Percentiles rank a stretch among this genome's conserved stretches.
Conservation (phyloP, 371 early-diverging fungal species). For the Entomophthora muscae region DNA sequence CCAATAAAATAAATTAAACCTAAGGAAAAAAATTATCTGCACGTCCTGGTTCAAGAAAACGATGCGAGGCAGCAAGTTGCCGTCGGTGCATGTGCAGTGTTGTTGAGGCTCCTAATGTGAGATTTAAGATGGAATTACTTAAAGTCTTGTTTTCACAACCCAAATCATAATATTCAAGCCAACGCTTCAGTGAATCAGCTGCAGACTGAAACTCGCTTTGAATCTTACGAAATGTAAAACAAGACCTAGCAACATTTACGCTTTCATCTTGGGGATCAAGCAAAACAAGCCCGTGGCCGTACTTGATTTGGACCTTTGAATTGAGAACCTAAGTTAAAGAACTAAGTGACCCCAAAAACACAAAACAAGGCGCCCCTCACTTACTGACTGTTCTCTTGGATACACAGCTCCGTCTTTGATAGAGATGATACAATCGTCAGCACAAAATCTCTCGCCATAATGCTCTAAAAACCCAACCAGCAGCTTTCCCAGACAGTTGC, state of each 20-base stretch:
- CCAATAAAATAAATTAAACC: too few species aligned
- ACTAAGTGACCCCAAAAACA: not conserved
- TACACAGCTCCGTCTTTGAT: slow-evolving; percentile 38
- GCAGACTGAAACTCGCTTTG: not conserved
- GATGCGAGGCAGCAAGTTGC: not conserved
- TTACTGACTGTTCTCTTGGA: not conserved
- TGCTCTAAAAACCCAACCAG: slow-evolving; percentile 88
- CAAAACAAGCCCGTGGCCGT: not conserved
- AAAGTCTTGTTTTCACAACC: not conserved
- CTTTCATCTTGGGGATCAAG: slow-evolving; percentile 7
- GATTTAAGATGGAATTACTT: not conserved
- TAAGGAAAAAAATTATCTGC: too few species aligned
- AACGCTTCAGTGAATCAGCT: not conserved
- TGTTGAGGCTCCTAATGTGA: not conserved
- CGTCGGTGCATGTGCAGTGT: not conserved
- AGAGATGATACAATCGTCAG: slow-evolving; percentile 41
- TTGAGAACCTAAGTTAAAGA: not conserved
- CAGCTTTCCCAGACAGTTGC: slow-evolving; percentile 69
- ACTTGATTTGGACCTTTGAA: not conserved
- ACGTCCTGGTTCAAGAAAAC: too few species aligned
- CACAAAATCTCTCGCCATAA: slow-evolving; percentile 72
- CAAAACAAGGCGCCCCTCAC: not conserved
- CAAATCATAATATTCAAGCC: not conserved
- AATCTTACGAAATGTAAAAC: not conserved
- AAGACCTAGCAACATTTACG: not conserved